Conservation (phyloP, 2,329 filamentous ascomycete species). For the Biscogniauxia sp. region DNA sequence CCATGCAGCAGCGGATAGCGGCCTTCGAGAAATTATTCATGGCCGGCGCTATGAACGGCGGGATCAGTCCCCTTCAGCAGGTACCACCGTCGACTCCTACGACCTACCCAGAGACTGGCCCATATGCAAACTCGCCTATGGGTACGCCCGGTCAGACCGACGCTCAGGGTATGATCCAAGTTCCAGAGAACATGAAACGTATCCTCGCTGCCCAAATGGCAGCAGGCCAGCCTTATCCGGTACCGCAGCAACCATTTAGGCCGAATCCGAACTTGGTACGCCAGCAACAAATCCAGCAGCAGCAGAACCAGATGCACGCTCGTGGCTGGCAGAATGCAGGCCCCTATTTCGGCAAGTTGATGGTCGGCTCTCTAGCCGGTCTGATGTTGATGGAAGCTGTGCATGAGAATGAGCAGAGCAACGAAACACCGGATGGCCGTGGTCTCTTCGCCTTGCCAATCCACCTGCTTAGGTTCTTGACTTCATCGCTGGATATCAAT, state of each 20-base stretch:
- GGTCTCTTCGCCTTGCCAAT: constrained; percentile 66
- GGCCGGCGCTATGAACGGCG: constrained; percentile 66
- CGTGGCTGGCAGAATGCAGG: constrained; percentile 53
- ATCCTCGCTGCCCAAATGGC: constrained; percentile 58
- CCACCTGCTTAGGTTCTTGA: constrained; percentile 51
- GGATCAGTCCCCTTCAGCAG: constrained; percentile 51
- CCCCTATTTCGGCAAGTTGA: constrained; percentile 71
- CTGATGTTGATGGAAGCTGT: constrained; percentile 89
- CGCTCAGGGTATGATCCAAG: constrained; percentile 59
- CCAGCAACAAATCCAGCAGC: constrained; percentile 56
- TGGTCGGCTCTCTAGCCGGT: constrained; percentile 89
- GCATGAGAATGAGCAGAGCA: constrained; percentile 62
- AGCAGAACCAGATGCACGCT: constrained; percentile 47
- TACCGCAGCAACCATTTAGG: constrained; percentile 39
- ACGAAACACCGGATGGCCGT: constrained; percentile 61
- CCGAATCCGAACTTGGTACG: constrained; percentile 46
- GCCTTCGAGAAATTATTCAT: constrained; percentile 78
- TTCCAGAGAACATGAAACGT: constrained; percentile 65
- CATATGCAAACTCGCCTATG: constrained; percentile 46
- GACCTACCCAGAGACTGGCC: constrained; percentile 43
- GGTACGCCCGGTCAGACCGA: constrained; percentile 40
- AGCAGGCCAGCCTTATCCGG: constrained; percentile 50
- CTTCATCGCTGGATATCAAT: constrained; percentile 49
- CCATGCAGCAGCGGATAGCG: constrained; percentile 74
- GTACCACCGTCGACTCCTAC: constrained; percentile 51